Percentiles rank a stretch among this genome's conserved stretches.
These are phyloP conservation scores for Phaffia tasmanica DNA, from an alignment of 768 basidiomycete species.

Conservation along the genomic window DNA sequence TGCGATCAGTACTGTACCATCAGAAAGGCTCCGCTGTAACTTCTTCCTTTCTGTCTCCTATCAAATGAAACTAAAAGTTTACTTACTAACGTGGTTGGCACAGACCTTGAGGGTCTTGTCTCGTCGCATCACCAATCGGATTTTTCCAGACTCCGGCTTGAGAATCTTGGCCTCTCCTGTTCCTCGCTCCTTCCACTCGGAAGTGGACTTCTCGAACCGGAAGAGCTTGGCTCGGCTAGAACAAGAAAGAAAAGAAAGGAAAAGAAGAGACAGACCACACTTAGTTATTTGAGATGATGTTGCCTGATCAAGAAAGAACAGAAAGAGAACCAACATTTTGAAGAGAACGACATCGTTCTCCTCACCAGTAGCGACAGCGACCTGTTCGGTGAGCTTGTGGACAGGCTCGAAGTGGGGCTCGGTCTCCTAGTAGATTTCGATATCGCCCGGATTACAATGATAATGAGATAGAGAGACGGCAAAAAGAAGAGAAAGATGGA, in stretches of 20 bases:
- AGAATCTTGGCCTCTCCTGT: constrained; percentile 92
- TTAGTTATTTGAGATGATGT: too few relatives aligned
- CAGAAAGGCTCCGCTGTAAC: too few relatives aligned
- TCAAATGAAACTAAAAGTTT: background rate
- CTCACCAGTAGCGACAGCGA: constrained; percentile 88
- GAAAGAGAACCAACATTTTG: constrained; percentile 58
- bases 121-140: constrained; percentile 95
- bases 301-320: background rate
- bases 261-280: background rate
- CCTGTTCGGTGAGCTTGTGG: constrained; percentile 87
- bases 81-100: constrained; percentile 85
- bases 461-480: background rate
- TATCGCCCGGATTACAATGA: background rate
- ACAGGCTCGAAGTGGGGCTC: constrained; percentile 93
- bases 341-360: constrained; percentile 86
- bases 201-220: constrained; percentile 64
- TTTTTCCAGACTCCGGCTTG: constrained; percentile 69
- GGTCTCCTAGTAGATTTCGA: constrained; percentile 47
- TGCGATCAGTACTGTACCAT: too few relatives aligned
- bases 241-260: background rate
- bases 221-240: constrained; percentile 93
- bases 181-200: constrained; percentile 97
- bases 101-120: constrained; percentile 99
- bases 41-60: too few relatives aligned
- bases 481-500: background rate